phyloP scores from a whole-genome alignment of 139 green algal genomes.

The Picochlorum sp. region DNA sequence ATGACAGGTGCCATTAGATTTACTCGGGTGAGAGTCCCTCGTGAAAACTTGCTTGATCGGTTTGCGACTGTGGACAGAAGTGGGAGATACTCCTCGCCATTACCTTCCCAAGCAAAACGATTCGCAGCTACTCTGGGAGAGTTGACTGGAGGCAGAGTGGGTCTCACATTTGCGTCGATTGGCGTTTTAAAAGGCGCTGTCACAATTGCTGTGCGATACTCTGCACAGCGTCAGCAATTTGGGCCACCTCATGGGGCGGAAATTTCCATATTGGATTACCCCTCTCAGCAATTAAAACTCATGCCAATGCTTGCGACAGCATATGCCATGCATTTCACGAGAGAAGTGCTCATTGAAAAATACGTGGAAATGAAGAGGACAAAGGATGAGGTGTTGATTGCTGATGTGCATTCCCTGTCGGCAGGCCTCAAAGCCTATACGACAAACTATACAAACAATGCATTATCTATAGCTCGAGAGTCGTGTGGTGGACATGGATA shows the following conservation, averaged over 20 bases:
- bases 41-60: slow-evolving; percentile 65
- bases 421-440: slow-evolving; percentile 55
- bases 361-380: slow-evolving; percentile 71
- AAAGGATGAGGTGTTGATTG: slow-evolving; percentile 50
- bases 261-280: slow-evolving; percentile 75
- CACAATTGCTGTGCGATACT: slow-evolving; percentile 70
- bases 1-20: slow-evolving; percentile 57
- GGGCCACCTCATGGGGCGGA: slow-evolving; percentile 58
- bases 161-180: slow-evolving; percentile 51
- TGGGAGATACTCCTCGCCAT: slow-evolving; percentile 57
- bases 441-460: slow-evolving; percentile 45
- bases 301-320: slow-evolving; percentile 68
- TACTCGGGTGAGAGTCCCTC: slow-evolving; percentile 60
- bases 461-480: slow-evolving; percentile 60
- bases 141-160: slow-evolving; percentile 75
- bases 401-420: slow-evolving; percentile 56
- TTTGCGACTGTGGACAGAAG: slow-evolving; percentile 71
- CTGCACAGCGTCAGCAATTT: slow-evolving; percentile 69
- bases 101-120: slow-evolving; percentile 42
- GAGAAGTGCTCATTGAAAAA: slow-evolving; percentile 39
- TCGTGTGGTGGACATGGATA: slow-evolving; percentile 63
- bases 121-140: slow-evolving; percentile 79
- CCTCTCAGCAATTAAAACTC: slow-evolving; percentile 61
- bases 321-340: slow-evolving; percentile 66
- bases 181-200: slow-evolving; percentile 60